Conservation (phyloP, 2,329 filamentous ascomycete genomes). For the Alternaria triticina region DNA sequence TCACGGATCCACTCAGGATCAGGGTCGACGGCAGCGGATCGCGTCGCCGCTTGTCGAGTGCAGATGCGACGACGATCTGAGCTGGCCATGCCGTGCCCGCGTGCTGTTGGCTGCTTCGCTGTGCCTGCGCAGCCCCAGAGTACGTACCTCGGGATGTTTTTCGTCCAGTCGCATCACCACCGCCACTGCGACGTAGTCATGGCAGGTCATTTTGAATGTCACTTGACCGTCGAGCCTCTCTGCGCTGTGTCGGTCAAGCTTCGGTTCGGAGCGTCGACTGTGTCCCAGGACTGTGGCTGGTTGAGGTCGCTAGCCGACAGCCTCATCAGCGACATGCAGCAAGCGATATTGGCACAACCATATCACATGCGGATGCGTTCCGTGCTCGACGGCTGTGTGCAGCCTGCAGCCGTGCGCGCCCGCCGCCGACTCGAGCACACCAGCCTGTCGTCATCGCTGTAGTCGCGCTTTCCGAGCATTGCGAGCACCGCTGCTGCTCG, state of each 20-base stretch:
- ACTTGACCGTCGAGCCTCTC: constrained; percentile 21
- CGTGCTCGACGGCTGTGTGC: constrained; percentile 32
- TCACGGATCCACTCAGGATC: constrained; percentile 10
- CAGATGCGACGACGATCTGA: constrained; percentile 34
- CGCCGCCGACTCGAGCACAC: constrained; percentile 12
- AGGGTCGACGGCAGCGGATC: constrained; percentile 31
- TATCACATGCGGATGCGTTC: constrained; percentile 18
- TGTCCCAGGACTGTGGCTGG: constrained; percentile 18
- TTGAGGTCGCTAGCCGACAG: constrained; percentile 16
- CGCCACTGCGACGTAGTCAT: constrained; percentile 5
- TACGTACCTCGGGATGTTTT: constrained; percentile 13
- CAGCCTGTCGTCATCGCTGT: constrained; percentile 18
- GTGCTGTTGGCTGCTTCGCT: constrained; percentile 10
- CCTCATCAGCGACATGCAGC: constrained; percentile 33
- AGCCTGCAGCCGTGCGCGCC: constrained; percentile 12
- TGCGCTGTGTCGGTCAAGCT: constrained; percentile 17
- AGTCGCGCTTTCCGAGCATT: not conserved
- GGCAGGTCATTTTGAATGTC: constrained; percentile 10
- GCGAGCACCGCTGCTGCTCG: not conserved
- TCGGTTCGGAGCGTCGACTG: constrained; percentile 9
- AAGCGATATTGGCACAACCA: constrained; percentile 33
- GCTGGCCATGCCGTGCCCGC: constrained; percentile 30
- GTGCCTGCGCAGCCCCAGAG: constrained; percentile 10
- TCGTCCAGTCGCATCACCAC: constrained; percentile 16
- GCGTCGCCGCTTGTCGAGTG: constrained; percentile 26